Conservation (phyloP, 2,329 filamentous ascomycete species). For the Colletotrichum magnum region DNA sequence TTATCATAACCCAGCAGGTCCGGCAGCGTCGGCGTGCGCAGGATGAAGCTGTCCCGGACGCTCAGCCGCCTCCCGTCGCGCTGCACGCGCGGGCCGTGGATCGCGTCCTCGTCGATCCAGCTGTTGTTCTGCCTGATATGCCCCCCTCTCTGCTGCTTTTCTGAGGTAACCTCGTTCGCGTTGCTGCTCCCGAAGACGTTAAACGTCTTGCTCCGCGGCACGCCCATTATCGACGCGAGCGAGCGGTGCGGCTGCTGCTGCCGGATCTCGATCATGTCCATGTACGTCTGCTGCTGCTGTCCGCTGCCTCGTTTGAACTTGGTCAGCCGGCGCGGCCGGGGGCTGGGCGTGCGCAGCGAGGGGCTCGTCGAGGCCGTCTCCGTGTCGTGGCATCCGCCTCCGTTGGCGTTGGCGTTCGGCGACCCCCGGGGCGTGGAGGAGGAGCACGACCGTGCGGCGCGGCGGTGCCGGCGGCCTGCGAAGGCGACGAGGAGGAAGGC, state of each 20-base stretch:
- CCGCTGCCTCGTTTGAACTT: slow-evolving; percentile 9
- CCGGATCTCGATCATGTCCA: slow-evolving; percentile 32
- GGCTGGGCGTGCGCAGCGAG: slow-evolving; percentile 29
- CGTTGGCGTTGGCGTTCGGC: neutral
- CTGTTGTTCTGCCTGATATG: slow-evolving; percentile 43
- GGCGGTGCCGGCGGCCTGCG: slow-evolving; percentile 48
- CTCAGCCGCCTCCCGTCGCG: slow-evolving; percentile 49
- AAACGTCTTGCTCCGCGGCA: slow-evolving; percentile 46
- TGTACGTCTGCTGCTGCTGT: neutral
- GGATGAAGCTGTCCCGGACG: slow-evolving; percentile 48
- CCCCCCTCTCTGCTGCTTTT: slow-evolving; percentile 15
- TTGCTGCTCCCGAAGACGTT: slow-evolving; percentile 43
- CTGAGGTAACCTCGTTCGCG: neutral
- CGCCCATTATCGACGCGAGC: slow-evolving; percentile 21
- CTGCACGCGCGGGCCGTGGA: slow-evolving; percentile 62
- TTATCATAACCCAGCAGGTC: slow-evolving; percentile 44
- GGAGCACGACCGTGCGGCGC: slow-evolving; percentile 21
- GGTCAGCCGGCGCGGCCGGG: slow-evolving; percentile 33
- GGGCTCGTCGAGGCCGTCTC: slow-evolving; percentile 18
- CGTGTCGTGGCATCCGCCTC: neutral
- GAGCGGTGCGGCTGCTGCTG: slow-evolving; percentile 20
- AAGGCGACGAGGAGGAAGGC: slow-evolving; percentile 60
- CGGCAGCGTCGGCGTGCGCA: slow-evolving; percentile 55
- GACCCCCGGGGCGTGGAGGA: neutral
- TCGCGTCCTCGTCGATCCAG: slow-evolving; percentile 66